Evolutionary conservation across 2,329 filamentous ascomycete species (phyloP), one percentile per base, ranked within the genome.

Genomic region (Colletotrichum agaves): DNA sequence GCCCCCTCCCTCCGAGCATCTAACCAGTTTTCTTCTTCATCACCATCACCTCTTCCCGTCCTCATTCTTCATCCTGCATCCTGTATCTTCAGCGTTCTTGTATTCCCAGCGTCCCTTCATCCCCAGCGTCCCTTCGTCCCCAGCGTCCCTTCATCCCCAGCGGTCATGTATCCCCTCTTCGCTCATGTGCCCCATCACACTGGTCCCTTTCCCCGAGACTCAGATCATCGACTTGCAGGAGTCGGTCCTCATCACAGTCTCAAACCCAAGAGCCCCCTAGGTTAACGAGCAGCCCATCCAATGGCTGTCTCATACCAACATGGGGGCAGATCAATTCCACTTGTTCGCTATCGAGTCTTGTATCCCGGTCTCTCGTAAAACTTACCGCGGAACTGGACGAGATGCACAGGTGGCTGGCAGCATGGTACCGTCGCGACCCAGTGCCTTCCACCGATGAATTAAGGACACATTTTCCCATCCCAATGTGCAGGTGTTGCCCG

Each of bases 191-290:
- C 7, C 15, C 49, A 15, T 23, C 46, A 17, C 1, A 17, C 23
- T 31, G 17, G 11, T 50, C 19, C 53, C 53, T 37, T 57, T 43
- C 55, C 39, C 3, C 4, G 41, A 58, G 55, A 58, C 55, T 58
- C 55, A 58, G 55, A 46, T 58, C 27, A 33, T 58, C 39, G 55
- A 46, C 55, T 1, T 1, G 55, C 55, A 58, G 2, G 17, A 46
- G 55, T 46, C 55, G 39, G 13, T 58, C 55, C 33, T 58, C 55
- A 58, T 58, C 55, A 44, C 41, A 33, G 55, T 58, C 55, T 47
- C 55, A 56, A 56, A 19, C 19, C 44, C 44, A 21, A 47, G 12
- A 1, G 19, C 15, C 52, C 52, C 52, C 37, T 19, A 19, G 13
- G 15, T 46, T 8, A 6, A 58, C 55, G 27, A 46, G 39, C 10